Percentiles rank a stretch among this genome's conserved stretches.
Conservation (phyloP, 345 rosid species). For the Gossypium arboreum region DNA sequence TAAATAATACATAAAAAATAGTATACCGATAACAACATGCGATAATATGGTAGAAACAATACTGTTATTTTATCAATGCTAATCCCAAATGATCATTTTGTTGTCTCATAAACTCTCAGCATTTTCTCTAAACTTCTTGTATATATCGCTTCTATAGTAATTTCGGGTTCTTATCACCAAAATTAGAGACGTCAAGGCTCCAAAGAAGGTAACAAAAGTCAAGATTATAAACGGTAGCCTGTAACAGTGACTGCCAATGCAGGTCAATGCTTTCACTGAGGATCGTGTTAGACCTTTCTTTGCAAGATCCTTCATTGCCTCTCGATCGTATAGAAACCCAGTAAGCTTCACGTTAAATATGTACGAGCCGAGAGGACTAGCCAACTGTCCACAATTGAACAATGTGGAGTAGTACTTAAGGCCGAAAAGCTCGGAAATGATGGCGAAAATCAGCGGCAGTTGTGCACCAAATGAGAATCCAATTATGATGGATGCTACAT, state of each 20-base stretch:
- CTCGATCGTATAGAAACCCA: constrained; percentile 59
- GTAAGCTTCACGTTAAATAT: constrained; percentile 69
- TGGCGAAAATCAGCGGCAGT: constrained; percentile 61
- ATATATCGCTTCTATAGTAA: constrained; percentile 74
- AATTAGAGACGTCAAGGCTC: constrained; percentile 52
- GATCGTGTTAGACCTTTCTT: constrained; percentile 46
- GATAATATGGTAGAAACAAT: not conserved
- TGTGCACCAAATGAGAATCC: constrained; percentile 88
- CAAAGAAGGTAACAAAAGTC: constrained; percentile 52
- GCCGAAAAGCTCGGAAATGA: constrained; percentile 86
- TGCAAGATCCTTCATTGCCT: constrained; percentile 52
- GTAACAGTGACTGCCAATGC: constrained; percentile 59
- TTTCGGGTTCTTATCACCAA: constrained; percentile 66
- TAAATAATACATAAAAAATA: not conserved
- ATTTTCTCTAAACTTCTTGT: constrained; percentile 61
- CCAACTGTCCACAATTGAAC: constrained; percentile 80
- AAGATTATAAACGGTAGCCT: constrained; percentile 55
- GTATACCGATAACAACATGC: not conserved
- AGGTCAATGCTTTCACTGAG: constrained; percentile 58
- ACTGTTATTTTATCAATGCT: not conserved
- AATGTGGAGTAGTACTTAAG: constrained; percentile 85
- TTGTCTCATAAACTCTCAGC: constrained; percentile 14
- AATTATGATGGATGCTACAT: constrained; percentile 59
- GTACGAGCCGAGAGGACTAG: constrained; percentile 84
- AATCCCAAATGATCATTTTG: not conserved